These are phyloP conservation scores for Xylaria scruposa DNA, from an alignment of 495 filamentous ascomycete genomes.

Conservation along the genomic window DNA sequence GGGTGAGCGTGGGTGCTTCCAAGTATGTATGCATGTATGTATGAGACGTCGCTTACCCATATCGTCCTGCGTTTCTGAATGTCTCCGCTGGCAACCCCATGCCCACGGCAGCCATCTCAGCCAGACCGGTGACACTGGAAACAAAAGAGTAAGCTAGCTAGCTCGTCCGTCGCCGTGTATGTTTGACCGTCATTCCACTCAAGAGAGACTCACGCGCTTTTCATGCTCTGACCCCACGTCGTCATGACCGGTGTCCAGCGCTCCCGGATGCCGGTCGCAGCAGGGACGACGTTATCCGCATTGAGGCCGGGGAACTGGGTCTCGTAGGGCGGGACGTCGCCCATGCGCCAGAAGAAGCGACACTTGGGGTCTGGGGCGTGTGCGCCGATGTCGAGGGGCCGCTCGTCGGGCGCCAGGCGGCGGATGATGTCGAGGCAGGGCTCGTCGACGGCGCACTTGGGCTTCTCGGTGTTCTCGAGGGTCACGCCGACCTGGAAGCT, in stretches of 20 bases:
- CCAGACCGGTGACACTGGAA: constrained; percentile 52
- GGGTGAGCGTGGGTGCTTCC: background rate
- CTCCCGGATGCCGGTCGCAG: constrained; percentile 47
- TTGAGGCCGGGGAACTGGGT: constrained; percentile 55
- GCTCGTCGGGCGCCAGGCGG: constrained; percentile 51
- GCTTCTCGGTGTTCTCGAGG: constrained; percentile 61
- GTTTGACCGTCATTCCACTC: background rate
- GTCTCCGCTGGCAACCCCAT: constrained; percentile 52
- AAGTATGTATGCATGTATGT: background rate
- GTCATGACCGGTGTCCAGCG: constrained; percentile 55
- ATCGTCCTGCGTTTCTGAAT: constrained; percentile 55
- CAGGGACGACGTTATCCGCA: constrained; percentile 52
- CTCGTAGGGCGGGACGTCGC: constrained; percentile 51
- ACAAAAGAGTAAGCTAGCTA: background rate
- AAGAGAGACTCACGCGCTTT: constrained; percentile 52
- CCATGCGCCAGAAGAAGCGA: constrained; percentile 60
- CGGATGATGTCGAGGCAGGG: constrained; percentile 56
- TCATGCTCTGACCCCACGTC: constrained; percentile 58
- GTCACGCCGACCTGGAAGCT: constrained; percentile 60
- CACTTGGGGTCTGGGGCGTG: constrained; percentile 58
- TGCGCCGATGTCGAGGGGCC: constrained; percentile 54
- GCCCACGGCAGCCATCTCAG: constrained; percentile 57
- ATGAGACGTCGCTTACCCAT: constrained; percentile 46
- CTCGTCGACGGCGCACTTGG: constrained; percentile 61
- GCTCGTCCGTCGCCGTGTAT: background rate